phyloP scores from a whole-genome alignment of 2,329 filamentous ascomycete species.

The Venturia nashicola region DNA sequence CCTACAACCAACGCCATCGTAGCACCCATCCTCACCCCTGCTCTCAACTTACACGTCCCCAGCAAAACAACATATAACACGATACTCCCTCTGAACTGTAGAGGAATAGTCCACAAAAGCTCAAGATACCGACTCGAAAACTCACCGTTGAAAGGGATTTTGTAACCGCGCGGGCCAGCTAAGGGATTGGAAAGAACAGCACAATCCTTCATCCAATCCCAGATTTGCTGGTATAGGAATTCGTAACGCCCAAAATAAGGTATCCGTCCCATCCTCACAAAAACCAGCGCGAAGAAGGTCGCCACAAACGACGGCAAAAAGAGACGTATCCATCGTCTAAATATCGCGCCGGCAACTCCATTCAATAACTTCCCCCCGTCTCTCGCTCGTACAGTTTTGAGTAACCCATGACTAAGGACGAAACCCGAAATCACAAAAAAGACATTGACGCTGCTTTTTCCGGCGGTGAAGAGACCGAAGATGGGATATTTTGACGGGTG shows the following conservation, averaged over 20 bases:
- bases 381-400: neutral
- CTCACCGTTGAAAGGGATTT: no score
- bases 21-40: no score
- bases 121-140: no score
- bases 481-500: no score
- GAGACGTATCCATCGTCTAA: neutral
- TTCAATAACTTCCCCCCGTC: neutral
- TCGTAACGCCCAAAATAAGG: neutral
- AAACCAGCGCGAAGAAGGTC: neutral
- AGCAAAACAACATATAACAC: no score
- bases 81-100: no score
- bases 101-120: no score
- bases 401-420: neutral
- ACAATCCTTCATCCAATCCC: conserved; percentile 3
- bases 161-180: no score
- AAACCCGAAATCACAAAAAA: neutral
- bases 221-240: neutral
- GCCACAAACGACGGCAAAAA: neutral
- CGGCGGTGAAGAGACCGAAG: no score
- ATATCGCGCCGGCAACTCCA: neutral
- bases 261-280: neutral
- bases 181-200: neutral
- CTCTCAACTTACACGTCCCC: no score
- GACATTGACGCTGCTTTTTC: no score
- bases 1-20: no score